Base-by-base conservation (phyloP, 2,329 filamentous ascomycete species). In the Colletotrichum limetticola region DNA sequence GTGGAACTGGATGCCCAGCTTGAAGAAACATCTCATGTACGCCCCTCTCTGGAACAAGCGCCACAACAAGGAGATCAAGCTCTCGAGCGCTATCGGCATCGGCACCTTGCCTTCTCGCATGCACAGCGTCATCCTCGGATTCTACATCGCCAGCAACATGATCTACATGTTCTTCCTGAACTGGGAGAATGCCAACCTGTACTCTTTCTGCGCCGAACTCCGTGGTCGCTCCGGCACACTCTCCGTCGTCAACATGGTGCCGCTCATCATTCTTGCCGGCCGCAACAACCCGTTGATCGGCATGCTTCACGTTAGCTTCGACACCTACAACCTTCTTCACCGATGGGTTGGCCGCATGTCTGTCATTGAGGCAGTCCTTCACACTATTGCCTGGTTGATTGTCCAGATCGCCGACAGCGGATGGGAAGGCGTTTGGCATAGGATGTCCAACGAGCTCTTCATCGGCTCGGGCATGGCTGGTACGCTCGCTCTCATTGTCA, bases 251-350 rank as follows among this genome's bases (percentile, higher is more conserved):
- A 99, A 98, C 84, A 94, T 98, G 90, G 91, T 99, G 37, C 95
- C 97, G 5, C 91, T 98, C 35, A 89, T 98, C 78, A 90, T 98
- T 75, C 90, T 98, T 70, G 95, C 95, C 14, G 92, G 95, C 46
- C 93, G 97, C 80, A 98, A 98, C 86, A 99, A 98, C 84, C 94
- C 95, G 9, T 86, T 98, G 61, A 98, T 98, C 79, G 82, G 87
- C 4, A 82, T 97, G 42, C 88, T 98, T 70, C 91, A 93, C 77
- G 93, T 98, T 81, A 96, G 94, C 82, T 99, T 98, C 84, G 97
- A 98, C 82, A 97, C 95, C 0, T 98, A 97, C 88, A 98, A 98
- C 81, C 91, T 86, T 9, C 78, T 86, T n/a, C 84, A 86, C 74
- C 83, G 94, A 75, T 97, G 94, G 94, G 89, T 94, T 75, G 94